These are phyloP conservation scores for Furcasterigmium sp. DNA, from an alignment of 2,329 filamentous ascomycete species.

Conservation along the genomic window DNA sequence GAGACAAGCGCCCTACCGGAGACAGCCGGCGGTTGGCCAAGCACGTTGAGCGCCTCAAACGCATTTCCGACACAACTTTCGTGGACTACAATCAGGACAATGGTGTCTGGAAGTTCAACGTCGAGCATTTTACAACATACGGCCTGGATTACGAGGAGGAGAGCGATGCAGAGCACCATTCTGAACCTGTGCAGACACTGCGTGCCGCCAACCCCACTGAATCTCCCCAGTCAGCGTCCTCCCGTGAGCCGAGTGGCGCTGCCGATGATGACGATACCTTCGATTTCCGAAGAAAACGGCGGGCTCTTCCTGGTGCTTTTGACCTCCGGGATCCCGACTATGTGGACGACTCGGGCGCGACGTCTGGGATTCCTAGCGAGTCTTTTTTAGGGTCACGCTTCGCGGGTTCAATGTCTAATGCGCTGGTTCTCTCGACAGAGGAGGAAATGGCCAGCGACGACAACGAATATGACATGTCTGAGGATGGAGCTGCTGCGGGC, in stretches of 20 bases:
- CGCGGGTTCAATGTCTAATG: slow-evolving; percentile 69
- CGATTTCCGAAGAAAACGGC: slow-evolving; percentile 44
- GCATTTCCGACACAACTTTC: slow-evolving; percentile 76
- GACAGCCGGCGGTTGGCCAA: slow-evolving; percentile 66
- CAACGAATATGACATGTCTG: slow-evolving; percentile 70
- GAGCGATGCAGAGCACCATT: slow-evolving; percentile 37
- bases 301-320: slow-evolving; percentile 73
- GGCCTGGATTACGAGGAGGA: slow-evolving; percentile 79
- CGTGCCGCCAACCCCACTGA: neutral
- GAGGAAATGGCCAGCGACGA: slow-evolving; percentile 52
- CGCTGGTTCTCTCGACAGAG: slow-evolving; percentile 53
- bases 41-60: slow-evolving; percentile 76
- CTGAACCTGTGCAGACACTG: neutral
- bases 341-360: slow-evolving; percentile 35
- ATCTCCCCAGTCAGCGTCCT: neutral
- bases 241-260: neutral
- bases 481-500: slow-evolving; percentile 71
- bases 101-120: slow-evolving; percentile 85
- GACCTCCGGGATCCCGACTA: slow-evolving; percentile 52
- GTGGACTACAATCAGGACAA: slow-evolving; percentile 72
- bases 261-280: slow-evolving; percentile 47
- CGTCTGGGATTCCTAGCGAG: slow-evolving; percentile 31
- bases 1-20: slow-evolving; percentile 47
- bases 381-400: slow-evolving; percentile 95
- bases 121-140: slow-evolving; percentile 97